These are phyloP conservation scores for Ogataea angusta DNA, from an alignment of 805 yeast genomes.

Conservation along the genomic window DNA sequence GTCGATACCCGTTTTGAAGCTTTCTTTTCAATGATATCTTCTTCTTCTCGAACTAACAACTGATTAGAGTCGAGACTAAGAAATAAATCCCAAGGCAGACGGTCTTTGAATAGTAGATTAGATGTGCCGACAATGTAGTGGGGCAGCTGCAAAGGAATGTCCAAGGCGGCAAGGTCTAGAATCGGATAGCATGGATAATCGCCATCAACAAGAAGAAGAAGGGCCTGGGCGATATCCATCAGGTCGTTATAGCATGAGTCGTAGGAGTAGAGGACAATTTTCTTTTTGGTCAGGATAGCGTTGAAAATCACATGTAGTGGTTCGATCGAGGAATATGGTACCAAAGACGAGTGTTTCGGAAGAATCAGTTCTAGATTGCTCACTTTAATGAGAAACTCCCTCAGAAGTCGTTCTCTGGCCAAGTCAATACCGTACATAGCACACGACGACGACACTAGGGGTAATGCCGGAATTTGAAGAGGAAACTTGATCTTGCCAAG, in stretches of 20 bases:
- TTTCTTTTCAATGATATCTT: slow-evolving; percentile 11
- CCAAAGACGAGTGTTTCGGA: slow-evolving; percentile 8
- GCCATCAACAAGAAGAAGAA: slow-evolving; percentile 37
- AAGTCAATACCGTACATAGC: slow-evolving; percentile 33
- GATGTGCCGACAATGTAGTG: slow-evolving; percentile 63
- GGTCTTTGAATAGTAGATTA: slow-evolving; percentile 58
- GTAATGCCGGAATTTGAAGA: slow-evolving; percentile 30
- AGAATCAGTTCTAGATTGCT: slow-evolving; percentile 1
- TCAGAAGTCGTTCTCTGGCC: slow-evolving; percentile 26
- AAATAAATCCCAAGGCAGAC: slow-evolving; percentile 54
- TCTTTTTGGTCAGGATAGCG: slow-evolving; percentile 47
- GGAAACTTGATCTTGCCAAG: slow-evolving; percentile 25
- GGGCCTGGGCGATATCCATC: slow-evolving; percentile 42
- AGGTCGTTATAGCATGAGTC: slow-evolving; percentile 46
- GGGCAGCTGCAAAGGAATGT: slow-evolving; percentile 40
- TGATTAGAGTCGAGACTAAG: slow-evolving; percentile 56
- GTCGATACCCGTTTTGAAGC: slow-evolving; percentile 16
- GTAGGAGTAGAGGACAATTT: slow-evolving; percentile 36
- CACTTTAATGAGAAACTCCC: slow-evolving; percentile 18
- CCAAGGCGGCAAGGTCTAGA: slow-evolving; percentile 58
- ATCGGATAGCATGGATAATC: slow-evolving; percentile 40
- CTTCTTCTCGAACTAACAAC: slow-evolving; percentile 21
- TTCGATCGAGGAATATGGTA: slow-evolving; percentile 21
- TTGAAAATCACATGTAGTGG: slow-evolving; percentile 42
- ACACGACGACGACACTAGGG: slow-evolving; percentile 26